Evolutionary conservation across 1,284 basidiomycete genomes (phyloP).

Genomic region (Amylostereum areolatum): DNA sequence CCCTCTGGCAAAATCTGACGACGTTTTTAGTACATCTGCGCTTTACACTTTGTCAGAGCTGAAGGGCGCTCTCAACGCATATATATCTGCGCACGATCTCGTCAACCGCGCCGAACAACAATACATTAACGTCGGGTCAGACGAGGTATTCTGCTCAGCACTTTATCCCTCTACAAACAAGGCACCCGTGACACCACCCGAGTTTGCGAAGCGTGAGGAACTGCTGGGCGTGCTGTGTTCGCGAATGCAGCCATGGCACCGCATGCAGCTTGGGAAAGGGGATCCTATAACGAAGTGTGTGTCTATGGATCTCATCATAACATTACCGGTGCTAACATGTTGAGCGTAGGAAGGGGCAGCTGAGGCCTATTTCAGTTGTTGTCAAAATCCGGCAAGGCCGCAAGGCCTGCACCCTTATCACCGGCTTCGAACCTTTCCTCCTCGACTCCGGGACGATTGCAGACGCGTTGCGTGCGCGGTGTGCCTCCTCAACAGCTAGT

Average conservation of each 20-base stretch:
- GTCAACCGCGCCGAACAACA: conserved; percentile 61
- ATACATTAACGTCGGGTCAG: conserved; percentile 63
- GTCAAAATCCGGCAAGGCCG: conserved; percentile 72
- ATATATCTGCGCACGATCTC: conserved; percentile 57
- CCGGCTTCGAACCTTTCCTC: conserved; percentile 73
- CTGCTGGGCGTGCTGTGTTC: conserved; percentile 44
- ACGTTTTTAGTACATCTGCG: conserved; percentile 36
- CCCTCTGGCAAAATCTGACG: neutral
- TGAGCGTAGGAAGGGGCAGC: conserved; percentile 60
- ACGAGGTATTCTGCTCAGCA: conserved; percentile 40
- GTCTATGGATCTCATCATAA: neutral
- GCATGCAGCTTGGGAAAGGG: conserved; percentile 44
- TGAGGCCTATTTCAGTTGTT: conserved; percentile 63
- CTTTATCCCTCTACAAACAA: conserved; percentile 40
- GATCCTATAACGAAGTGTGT: conserved; percentile 52
- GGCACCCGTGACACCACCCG: conserved; percentile 21
- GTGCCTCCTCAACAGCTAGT: conserved; percentile 78
- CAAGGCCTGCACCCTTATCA: conserved; percentile 72
- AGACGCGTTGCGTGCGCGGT: conserved; percentile 70
- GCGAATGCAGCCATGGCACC: conserved; percentile 73
- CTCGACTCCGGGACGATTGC: conserved; percentile 68
- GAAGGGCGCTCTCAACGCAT: conserved; percentile 51
- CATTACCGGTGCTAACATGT: conserved; percentile 6
- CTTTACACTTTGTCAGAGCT: conserved; percentile 55
- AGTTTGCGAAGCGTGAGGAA: conserved; percentile 72